These are phyloP conservation scores for Bacterosira constricta DNA, from an alignment of 108 stramenopile species.

Conservation along the genomic window DNA sequence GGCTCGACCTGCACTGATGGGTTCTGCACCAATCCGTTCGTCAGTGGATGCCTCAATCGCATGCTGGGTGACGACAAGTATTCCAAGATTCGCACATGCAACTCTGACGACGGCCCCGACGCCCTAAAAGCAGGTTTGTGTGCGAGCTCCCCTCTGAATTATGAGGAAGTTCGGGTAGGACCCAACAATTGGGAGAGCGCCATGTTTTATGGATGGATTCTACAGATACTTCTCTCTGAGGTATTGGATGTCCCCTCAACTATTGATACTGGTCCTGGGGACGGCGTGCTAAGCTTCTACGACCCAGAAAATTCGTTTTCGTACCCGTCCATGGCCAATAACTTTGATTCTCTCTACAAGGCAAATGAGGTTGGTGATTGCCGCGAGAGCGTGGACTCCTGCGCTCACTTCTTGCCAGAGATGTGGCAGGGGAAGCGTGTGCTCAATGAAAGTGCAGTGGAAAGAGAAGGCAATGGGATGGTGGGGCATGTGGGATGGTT, in stretches of 20 bases:
- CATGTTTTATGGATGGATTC: slow-evolving; percentile 43
- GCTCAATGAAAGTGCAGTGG: neutral
- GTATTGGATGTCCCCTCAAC: slow-evolving; percentile 42
- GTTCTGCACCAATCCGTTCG: slow-evolving; percentile 49
- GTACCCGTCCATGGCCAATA: neutral
- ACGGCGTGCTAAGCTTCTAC: slow-evolving; percentile 45
- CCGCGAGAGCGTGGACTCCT: neutral
- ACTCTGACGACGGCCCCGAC: slow-evolving; percentile 20
- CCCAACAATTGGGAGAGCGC: slow-evolving; percentile 44
- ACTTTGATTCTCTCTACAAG: neutral
- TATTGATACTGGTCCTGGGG: slow-evolving; percentile 12
- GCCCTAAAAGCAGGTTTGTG: neutral
- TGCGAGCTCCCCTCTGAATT: slow-evolving; percentile 12
- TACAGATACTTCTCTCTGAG: slow-evolving; percentile 52
- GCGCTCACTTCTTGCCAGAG: slow-evolving; percentile 11
- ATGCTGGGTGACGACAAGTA: neutral
- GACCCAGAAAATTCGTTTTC: slow-evolving; percentile 6
- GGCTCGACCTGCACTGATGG: neutral
- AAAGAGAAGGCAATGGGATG: slow-evolving; percentile 7
- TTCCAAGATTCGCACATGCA: slow-evolving; percentile 22
- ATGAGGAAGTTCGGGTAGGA: slow-evolving; percentile 40
- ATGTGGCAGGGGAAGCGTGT: neutral
- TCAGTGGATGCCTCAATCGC: slow-evolving; percentile 33
- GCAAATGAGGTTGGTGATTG: slow-evolving; percentile 16
- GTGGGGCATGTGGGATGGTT: slow-evolving; percentile 12